phyloP scores from a whole-genome alignment of 495 filamentous ascomycete species.

The Usnea hakonensis region DNA sequence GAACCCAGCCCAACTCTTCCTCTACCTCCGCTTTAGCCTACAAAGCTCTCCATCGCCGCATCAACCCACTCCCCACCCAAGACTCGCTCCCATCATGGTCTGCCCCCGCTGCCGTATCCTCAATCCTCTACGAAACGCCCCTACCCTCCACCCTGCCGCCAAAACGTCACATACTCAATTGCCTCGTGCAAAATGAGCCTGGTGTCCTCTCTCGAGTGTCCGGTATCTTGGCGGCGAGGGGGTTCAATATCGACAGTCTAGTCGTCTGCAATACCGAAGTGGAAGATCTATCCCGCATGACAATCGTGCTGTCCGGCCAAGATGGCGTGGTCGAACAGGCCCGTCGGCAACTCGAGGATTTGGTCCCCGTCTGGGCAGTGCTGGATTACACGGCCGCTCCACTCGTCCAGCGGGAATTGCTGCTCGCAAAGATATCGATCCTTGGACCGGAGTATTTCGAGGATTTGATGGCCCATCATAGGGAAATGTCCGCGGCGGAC shows the following conservation, averaged over 20 bases:
- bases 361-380: constrained; percentile 97
- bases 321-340: constrained; percentile 98
- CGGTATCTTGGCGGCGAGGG: constrained; percentile 88
- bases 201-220: constrained; percentile 94
- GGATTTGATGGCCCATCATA: constrained; percentile 88
- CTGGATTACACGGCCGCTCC: constrained; percentile 89
- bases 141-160: constrained; percentile 72
- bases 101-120: constrained; percentile 88
- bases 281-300: constrained; percentile 96
- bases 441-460: constrained; percentile 96
- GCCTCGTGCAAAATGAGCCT: constrained; percentile 97
- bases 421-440: constrained; percentile 94
- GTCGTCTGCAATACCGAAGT: constrained; percentile 98
- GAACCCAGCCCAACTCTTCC: constrained; percentile 39
- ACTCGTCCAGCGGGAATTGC: constrained; percentile 89
- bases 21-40: constrained; percentile 93
- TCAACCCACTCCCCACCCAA: constrained; percentile 67
- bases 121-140: constrained; percentile 97
- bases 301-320: constrained; percentile 90
- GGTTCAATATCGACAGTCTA: constrained; percentile 98
- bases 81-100: constrained; percentile 79
- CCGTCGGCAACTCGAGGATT: constrained; percentile 86
- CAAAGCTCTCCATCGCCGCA: constrained; percentile 90
- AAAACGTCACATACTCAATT: constrained; percentile 94
- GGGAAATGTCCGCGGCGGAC: constrained; percentile 54